Base-by-base conservation (phyloP, 1,284 basidiomycete genomes). In the Wolfiporia cocos region DNA sequence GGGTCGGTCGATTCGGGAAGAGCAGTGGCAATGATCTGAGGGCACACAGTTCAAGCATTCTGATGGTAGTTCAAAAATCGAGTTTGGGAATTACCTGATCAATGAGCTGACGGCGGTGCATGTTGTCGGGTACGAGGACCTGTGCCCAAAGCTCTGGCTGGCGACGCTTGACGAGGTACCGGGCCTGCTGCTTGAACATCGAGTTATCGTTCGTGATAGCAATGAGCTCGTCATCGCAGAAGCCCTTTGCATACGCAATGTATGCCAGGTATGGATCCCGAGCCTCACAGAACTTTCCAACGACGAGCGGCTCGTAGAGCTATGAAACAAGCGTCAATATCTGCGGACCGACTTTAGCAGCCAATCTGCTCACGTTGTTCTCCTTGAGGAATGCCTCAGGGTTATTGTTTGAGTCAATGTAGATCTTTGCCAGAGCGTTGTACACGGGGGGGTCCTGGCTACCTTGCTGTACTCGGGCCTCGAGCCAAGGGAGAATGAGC, bases 171-270 rank as follows among this genome's bases (percentile, higher is more conserved):
- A 98, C 92, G 49, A 99, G 82, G 69, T 99, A 99, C 30, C 96
- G 84, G 41, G 96, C 91, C 67, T 99, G 96, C 62, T 99, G 95
- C 71, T 99, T 99, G 80, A 96, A 99, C 96, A 99, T 99, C 24
- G 93, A 87, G 71, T 99, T 99, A 56, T 97, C 95, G 63, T 99
- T 99, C 42, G 96, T 99, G 65, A 99, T 95, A 24, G 81, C 66
- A 62, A 99, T 93, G 53, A 99, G 79, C 67, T 99, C 96, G 10
- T 99, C 93, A 55, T 99, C 96, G 61, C 96, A 99, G 70, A 98
- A 89, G 52, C 96, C 96, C 68, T 99, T 99, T 41, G 96, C 96
- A 63, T 99, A 99, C 1, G 96, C 96, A 57, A 99, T 99, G 71
- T 96, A 99, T 21, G 96, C 96, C 47, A 99, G 76, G 70, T 97